Evolutionary conservation across 768 basidiomycete species (phyloP), one percentile per base, ranked within the genome.

Genomic region (Kwoniella sp.): DNA sequence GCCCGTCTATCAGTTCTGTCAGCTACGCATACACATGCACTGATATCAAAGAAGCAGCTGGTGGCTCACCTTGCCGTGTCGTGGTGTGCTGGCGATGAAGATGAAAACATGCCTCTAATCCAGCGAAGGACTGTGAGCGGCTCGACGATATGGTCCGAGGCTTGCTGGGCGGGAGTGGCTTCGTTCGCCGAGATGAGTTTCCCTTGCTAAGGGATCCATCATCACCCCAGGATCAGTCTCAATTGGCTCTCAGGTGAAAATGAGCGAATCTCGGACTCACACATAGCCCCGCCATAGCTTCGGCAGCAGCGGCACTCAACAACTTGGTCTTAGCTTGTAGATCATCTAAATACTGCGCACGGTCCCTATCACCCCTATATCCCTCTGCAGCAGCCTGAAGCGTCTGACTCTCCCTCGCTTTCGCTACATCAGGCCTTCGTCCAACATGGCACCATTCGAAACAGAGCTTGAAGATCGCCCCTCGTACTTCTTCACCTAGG

Each of bases 381-480:
- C 84, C 84, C 10, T 84, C 83, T 1, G 83, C 82, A 2, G 85
- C 86, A 17, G 86, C 85, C 67, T 85, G 86, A 72, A 90, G 86
- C 86, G 92, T 92, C 59, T 85, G 72, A 25, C 85, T 83, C 47
- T 88, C 81, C 52, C 90, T 84, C 58, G 87, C 88, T 77, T 87
- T 88, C 40, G 86, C 85, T n/a, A 82, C 80, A 65, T 92, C 90
- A 0, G 86, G 84, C 70, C 90, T 87, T 29, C 86, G 84, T 5
- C 91, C 92, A 50, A 89, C 83, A 72, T 91, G 88, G 78, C 92
- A 95, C 93, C 93, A 96, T 71, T 93, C 91, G 79, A 94, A 91
- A 69, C 91, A 93, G 40, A 92, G 82, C 33, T 88, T 86, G 80
- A 90, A 95, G 30, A 95, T 80, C 2, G 88, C 84, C 7, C 93